phyloP scores from a whole-genome alignment of 2,329 filamentous ascomycete species.

The Lachnellula occidentalis region DNA sequence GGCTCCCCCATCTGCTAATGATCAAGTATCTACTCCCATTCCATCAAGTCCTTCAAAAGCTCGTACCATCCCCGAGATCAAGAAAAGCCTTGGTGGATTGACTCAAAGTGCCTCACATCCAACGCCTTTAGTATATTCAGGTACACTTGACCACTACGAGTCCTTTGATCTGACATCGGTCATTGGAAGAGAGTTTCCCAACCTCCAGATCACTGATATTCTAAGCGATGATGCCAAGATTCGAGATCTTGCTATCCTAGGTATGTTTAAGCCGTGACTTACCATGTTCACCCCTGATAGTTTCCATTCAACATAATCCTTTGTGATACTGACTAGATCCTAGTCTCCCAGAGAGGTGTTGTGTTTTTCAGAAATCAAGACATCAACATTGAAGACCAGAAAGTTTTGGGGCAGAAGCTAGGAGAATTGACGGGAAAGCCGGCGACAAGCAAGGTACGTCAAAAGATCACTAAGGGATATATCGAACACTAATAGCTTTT shows the following conservation, averaged over 20 bases:
- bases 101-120: constrained; percentile 1
- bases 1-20: neutral
- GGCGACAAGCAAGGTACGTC: constrained; percentile 9
- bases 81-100: neutral
- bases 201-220: constrained; percentile 34
- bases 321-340: neutral
- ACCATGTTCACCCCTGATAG: too few species aligned
- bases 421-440: constrained; percentile 38
- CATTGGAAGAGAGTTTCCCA: constrained; percentile 38
- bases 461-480: constrained; percentile 25
- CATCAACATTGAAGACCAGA: constrained; percentile 40
- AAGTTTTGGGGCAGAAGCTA: constrained; percentile 40
- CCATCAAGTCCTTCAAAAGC: neutral
- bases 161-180: constrained; percentile 34
- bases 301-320: neutral
- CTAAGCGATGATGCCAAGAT: constrained; percentile 30
- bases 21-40: neutral
- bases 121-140: constrained; percentile 25
- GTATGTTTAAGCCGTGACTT: neutral
- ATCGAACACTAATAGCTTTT: constrained; percentile 22
- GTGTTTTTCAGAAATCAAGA: constrained; percentile 46
- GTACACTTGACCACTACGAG: constrained; percentile 24
- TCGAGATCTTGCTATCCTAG: constrained; percentile 30
- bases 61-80: neutral
- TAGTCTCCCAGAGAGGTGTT: constrained; percentile 43